phyloP scores from a whole-genome alignment of 306 rosid genomes.

The Quercus variabilis region DNA sequence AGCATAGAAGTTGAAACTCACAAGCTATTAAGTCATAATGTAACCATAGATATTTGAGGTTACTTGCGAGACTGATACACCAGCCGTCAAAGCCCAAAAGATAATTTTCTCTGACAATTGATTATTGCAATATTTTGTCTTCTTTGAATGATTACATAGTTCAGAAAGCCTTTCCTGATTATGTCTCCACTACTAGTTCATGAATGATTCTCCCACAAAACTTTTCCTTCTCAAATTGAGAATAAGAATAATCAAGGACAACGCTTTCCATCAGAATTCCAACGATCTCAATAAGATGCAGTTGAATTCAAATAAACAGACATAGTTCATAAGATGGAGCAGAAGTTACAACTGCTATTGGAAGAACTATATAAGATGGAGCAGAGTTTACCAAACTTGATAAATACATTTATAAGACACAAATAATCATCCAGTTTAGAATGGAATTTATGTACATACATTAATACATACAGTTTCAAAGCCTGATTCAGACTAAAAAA shows the following conservation, averaged over 20 bases:
- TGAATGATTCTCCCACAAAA: background rate
- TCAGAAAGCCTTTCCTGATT: background rate
- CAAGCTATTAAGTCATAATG: background rate
- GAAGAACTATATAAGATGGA: constrained; percentile 14
- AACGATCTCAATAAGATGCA: background rate
- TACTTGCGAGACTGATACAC: background rate
- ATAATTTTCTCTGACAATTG: background rate
- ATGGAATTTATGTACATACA: constrained; percentile 50
- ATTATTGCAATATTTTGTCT: background rate
- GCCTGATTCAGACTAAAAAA: constrained; percentile 36
- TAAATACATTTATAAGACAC: constrained; percentile 19
- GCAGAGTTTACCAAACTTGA: constrained; percentile 28
- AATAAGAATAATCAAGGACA: no score
- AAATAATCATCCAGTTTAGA: constrained; percentile 34
- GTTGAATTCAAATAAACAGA: background rate
- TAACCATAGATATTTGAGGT: background rate
- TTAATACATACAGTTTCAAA: constrained; percentile 27
- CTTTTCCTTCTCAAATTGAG: background rate
- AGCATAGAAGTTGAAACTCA: background rate
- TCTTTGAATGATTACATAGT: background rate
- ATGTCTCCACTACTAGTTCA: background rate
- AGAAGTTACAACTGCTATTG: constrained; percentile 22
- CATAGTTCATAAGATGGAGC: constrained; percentile 12
- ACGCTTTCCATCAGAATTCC: background rate
- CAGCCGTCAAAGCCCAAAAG: background rate